Base-by-base conservation (phyloP, 768 basidiomycete species). In the Sarcodon sp. region DNA sequence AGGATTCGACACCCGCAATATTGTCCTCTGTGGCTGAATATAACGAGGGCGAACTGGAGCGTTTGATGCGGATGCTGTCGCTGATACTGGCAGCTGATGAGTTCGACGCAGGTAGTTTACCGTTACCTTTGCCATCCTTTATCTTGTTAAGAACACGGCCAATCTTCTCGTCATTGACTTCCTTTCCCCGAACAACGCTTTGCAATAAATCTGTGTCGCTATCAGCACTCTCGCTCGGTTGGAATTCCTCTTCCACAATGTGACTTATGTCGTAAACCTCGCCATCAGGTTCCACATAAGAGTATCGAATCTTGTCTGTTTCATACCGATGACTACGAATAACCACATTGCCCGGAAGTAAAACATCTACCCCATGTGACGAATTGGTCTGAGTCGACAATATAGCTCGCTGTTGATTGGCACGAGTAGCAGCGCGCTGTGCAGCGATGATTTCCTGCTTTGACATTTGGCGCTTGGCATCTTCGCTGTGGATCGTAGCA, bases 181-280 rank as follows among this genome's bases (percentile, higher is more conserved):
- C 80, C 51, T 69, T 74, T 47, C 72, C 75, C 31, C 72, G 70
- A 13, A 77, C 67, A 4, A 82, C 79, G 15, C 79, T 79, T 57
- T 84, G 79, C 35, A 90, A 63, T 15, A 89, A 65, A 55, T 89
- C 87, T 36, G 69, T 70, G 58, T 72, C 69, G 32, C 68, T 62
- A 11, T 57, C 43, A 12, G 51, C 49, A 6, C 44, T 41, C 43
- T 48, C 49, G 65, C 35, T 68, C 74, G n/a, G 12, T 48, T 31
- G 1, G 51, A 51, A 85, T 55, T 94, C 94, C 63, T 87, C 79
- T 59, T 93, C 90, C 43, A 97, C 75, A 45, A 96, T 83, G 53
- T 94, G 85, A 57, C 88, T 91, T 60, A 98, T 90, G 61, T 98
- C 94, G 57, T 82, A 86, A 0, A 84, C 85, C 65, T 88, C 88